These are phyloP conservation scores for Brassica carinata DNA, from an alignment of 345 rosid species.

Conservation along the genomic window DNA sequence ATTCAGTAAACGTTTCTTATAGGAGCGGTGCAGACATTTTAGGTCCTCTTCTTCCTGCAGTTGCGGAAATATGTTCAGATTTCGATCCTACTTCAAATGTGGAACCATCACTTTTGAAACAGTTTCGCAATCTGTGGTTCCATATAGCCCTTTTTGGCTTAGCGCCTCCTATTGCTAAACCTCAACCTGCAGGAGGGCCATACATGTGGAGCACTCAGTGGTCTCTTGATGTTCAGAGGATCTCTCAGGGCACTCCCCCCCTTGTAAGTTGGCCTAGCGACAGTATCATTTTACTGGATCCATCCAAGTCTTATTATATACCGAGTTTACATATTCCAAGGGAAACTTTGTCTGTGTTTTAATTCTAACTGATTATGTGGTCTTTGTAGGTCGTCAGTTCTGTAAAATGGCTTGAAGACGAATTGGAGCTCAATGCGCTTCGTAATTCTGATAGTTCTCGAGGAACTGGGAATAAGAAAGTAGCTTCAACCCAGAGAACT, in stretches of 20 bases:
- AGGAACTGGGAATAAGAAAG: constrained; percentile 81
- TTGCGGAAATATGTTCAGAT: constrained; percentile 90
- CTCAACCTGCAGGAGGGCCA: constrained; percentile 80
- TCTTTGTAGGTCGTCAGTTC: constrained; percentile 74
- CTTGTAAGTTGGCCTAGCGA: constrained; percentile 66
- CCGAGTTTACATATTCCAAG: background rate
- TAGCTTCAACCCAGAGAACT: constrained; percentile 67
- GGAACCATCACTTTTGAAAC: constrained; percentile 82
- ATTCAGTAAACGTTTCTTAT: constrained; percentile 32
- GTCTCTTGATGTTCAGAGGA: constrained; percentile 78
- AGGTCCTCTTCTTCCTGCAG: constrained; percentile 91
- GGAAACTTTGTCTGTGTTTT: background rate
- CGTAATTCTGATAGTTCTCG: constrained; percentile 73
- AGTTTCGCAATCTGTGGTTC: constrained; percentile 93
- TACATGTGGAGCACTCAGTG: constrained; percentile 82
- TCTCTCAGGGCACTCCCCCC: constrained; percentile 95
- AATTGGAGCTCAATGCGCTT: constrained; percentile 84
- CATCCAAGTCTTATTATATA: background rate
- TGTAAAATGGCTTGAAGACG: constrained; percentile 98
- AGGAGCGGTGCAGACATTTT: constrained; percentile 91
- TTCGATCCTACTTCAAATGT: constrained; percentile 69
- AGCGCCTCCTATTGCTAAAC: constrained; percentile 75
- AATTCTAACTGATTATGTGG: constrained; percentile 13
- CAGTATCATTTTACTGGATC: background rate
- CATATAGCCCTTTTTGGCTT: constrained; percentile 89